Conservation (phyloP, 1,139 yeast species). For the Pichia sp. region DNA sequence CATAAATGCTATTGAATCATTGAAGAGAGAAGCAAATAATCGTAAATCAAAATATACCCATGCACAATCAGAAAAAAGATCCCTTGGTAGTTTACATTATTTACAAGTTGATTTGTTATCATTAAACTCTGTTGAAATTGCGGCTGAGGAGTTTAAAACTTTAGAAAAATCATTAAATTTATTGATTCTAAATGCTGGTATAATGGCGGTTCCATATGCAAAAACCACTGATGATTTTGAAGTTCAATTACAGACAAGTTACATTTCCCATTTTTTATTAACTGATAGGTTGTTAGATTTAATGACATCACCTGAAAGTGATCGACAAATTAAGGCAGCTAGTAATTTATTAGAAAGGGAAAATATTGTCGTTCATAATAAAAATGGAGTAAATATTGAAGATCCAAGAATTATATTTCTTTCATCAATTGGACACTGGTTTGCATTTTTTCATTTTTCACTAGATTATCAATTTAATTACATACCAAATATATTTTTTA, state of each 20-base stretch:
- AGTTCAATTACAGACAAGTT: conserved; percentile 74
- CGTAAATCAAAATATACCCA: conserved; percentile 26
- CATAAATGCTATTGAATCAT: conserved; percentile 46
- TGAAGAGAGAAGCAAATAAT: conserved; percentile 45
- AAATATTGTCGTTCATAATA: conserved; percentile 3
- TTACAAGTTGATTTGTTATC: conserved; percentile 59
- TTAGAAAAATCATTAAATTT: conserved; percentile 53
- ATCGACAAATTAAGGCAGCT: not conserved
- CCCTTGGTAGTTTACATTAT: conserved; percentile 52
- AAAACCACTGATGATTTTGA: conserved; percentile 63
- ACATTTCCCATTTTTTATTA: conserved; percentile 66
- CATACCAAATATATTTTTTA: conserved; percentile 59
- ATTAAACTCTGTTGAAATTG: conserved; percentile 50
- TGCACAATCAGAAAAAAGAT: conserved; percentile 23
- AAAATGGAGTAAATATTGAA: conserved; percentile 12
- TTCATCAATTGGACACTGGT: conserved; percentile 63
- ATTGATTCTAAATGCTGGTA: conserved; percentile 75
- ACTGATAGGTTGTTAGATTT: conserved; percentile 56
- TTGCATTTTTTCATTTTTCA: conserved; percentile 46
- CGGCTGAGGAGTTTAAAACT: conserved; percentile 43
- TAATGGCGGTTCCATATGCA: conserved; percentile 67
- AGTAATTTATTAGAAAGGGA: not conserved
- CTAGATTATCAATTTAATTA: conserved; percentile 49
- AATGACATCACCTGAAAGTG: conserved; percentile 34
- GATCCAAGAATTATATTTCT: conserved; percentile 59